phyloP scores from a whole-genome alignment of 768 basidiomycete species.

The Rhodosporidiobolus sp. region DNA sequence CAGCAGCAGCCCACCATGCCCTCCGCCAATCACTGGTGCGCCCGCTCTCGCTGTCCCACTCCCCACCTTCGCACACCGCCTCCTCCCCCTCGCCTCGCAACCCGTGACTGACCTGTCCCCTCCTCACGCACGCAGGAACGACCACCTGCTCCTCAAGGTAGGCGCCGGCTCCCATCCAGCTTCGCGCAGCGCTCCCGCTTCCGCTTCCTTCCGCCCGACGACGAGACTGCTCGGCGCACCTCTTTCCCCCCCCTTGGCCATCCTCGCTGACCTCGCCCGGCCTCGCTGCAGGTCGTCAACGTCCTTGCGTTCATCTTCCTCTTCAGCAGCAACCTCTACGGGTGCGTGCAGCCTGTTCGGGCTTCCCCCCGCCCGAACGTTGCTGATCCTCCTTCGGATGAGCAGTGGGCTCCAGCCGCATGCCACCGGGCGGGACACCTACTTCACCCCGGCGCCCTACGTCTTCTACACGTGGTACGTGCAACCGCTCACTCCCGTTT shows the following conservation, averaged over 20 bases:
- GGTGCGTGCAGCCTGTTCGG: background rate
- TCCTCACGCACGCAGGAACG: conserved; percentile 18
- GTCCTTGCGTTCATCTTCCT: conserved; percentile 25
- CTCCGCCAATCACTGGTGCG: conserved; percentile 23
- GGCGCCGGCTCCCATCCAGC: no score
- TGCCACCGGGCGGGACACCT: conserved; percentile 75
- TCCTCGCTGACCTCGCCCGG: background rate
- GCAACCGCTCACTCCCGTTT: no score
- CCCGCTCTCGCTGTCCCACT: no score
- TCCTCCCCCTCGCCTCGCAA: background rate
- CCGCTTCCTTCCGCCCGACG: no score
- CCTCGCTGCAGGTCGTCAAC: conserved; percentile 18
- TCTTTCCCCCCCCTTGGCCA: no score
- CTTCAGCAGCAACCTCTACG: conserved; percentile 26
- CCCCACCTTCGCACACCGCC: no score
- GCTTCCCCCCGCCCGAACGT: background rate
- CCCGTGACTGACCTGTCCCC: background rate
- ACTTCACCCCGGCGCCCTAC: conserved; percentile 90
- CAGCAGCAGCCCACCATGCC: conserved; percentile 25
- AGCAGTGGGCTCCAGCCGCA: conserved; percentile 45
- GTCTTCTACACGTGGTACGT: conserved; percentile 73
- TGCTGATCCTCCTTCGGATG: background rate
- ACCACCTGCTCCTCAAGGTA: conserved; percentile 39
- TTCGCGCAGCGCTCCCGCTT: no score
- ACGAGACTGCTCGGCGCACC: background rate